Conservation (phyloP, 768 basidiomycete genomes). For the Amanita muscaria region DNA sequence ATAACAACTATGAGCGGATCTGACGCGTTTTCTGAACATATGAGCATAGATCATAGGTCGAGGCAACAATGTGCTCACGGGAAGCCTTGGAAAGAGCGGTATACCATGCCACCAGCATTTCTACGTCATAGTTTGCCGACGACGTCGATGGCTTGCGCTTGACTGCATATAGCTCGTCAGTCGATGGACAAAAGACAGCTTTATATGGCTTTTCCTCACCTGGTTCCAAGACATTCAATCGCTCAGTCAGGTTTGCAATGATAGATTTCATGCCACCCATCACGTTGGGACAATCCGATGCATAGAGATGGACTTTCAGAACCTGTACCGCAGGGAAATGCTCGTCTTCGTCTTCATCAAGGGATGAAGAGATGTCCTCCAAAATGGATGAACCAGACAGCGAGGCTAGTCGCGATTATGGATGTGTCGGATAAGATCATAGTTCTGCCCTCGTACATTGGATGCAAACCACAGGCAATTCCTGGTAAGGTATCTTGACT, state of each 20-base stretch:
- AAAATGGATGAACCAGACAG: conserved; percentile 39
- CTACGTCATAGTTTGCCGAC: conserved; percentile 55
- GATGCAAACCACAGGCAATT: conserved; percentile 52
- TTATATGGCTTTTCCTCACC: conserved; percentile 13
- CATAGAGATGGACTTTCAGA: conserved; percentile 37
- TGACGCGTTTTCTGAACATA: conserved; percentile 2
- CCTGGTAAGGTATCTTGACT: conserved; percentile 48
- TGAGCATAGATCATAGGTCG: neutral
- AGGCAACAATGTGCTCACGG: conserved; percentile 20
- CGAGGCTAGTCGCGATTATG: too few relatives aligned
- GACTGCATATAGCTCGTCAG: conserved; percentile 17
- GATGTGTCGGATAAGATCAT: neutral
- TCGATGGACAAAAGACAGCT: neutral
- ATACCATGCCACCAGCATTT: conserved; percentile 54
- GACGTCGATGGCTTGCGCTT: conserved; percentile 43
- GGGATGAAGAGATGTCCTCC: conserved; percentile 29
- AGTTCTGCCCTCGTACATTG: conserved; percentile 28
- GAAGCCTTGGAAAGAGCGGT: conserved; percentile 27
- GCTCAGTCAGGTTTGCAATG: conserved; percentile 43
- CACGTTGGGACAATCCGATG: conserved; percentile 48
- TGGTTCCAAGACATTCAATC: conserved; percentile 17
- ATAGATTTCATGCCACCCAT: conserved; percentile 45
- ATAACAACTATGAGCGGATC: conserved; percentile 43
- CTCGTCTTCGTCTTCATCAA: conserved; percentile 23
- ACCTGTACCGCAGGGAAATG: conserved; percentile 6